Conservation (phyloP, 2,329 filamentous ascomycete species). For the Chaetoscypha palmicola region DNA sequence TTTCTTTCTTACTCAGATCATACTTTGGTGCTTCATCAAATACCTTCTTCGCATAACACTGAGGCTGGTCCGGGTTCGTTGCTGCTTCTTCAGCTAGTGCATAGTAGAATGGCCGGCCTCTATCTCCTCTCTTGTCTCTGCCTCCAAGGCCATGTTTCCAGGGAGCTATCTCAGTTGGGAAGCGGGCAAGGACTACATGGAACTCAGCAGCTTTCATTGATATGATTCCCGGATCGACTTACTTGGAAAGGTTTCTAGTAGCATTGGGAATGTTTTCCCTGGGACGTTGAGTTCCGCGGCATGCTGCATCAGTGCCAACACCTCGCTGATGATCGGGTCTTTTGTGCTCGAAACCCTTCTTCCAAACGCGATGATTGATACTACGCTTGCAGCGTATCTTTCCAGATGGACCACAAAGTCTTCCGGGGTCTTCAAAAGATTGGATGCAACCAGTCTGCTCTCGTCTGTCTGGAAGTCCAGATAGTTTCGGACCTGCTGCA, state of each 20-base stretch:
- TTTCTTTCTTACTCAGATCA: slow-evolving; percentile 14
- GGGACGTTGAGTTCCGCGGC: slow-evolving; percentile 22
- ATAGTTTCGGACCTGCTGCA: slow-evolving; percentile 21
- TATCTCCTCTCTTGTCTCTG: slow-evolving; percentile 1
- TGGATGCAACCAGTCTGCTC: slow-evolving; percentile 17
- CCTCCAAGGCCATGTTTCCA: slow-evolving; percentile 22
- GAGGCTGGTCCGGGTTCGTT: slow-evolving; percentile 16
- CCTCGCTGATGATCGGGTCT: slow-evolving; percentile 20
- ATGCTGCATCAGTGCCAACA: slow-evolving; percentile 20
- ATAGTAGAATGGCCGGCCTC: slow-evolving; percentile 20
- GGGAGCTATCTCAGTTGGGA: slow-evolving; percentile 18
- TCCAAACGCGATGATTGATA: slow-evolving; percentile 23
- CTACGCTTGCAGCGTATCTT: slow-evolving; percentile 20
- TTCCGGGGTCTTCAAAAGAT: slow-evolving; percentile 17
- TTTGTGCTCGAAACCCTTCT: slow-evolving; percentile 15
- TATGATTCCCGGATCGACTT: neutral
- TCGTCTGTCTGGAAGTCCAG: slow-evolving; percentile 20
- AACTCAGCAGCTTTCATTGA: neutral
- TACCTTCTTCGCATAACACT: slow-evolving; percentile 20
- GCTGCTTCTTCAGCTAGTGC: slow-evolving; percentile 19
- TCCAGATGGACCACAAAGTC: slow-evolving; percentile 20
- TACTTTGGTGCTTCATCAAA: slow-evolving; percentile 22
- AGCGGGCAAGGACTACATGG: slow-evolving; percentile 18
- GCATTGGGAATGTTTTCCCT: slow-evolving; percentile 22
- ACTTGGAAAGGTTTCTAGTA: slow-evolving; percentile 23